Base-by-base conservation (phyloP, 2,329 filamentous ascomycete genomes). In the Mariannaea elegans region DNA sequence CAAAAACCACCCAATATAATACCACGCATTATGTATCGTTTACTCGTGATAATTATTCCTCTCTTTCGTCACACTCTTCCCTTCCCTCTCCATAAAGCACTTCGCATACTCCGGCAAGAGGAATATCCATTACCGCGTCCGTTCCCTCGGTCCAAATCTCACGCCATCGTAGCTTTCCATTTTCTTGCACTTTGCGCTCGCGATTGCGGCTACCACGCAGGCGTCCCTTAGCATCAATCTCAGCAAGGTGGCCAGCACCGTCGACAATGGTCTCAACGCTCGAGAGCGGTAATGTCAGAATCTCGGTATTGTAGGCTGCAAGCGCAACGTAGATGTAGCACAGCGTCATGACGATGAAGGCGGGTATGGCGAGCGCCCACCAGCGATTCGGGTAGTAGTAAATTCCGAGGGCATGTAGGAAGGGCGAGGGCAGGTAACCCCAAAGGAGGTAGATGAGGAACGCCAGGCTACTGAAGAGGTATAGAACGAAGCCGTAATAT, bases 401-500 rank as follows among this genome's bases (percentile, higher is more conserved):
- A 58, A 99, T 97, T 18, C 95, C 94, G 56, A 99, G 85, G 59
- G 92, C 92, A 75, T 97, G 93, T 41, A 99, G 84, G 75, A 98
- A 93, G 0, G 94, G 93, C 21, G 91, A 92, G 0, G 95, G 95
- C 6, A 98, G 87, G 77, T 95, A 98, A 13, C 91, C 91, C 95
- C 94, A 97, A 10, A 89, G 80, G 13, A 89, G 79, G 75, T 87
- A 90, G 72, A 86, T 83, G 73, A 90, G 81, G 74, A 98, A 98
- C 2, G 88, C 88, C 50, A 95, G 82, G 19, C 90, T 92, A 63
- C 90, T 94, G 73, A 94, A 92, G 36, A 99, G 85, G 80, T 99
- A 98, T 48, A 99, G 86, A 53, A 97, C 94, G 78, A 99, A 99
- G 74, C 95, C 95, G 76, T 98, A 98, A 85, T 98, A 99, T 75